Conservation (phyloP, 2,329 filamentous ascomycete genomes). For the Hypoxylon sp. region DNA sequence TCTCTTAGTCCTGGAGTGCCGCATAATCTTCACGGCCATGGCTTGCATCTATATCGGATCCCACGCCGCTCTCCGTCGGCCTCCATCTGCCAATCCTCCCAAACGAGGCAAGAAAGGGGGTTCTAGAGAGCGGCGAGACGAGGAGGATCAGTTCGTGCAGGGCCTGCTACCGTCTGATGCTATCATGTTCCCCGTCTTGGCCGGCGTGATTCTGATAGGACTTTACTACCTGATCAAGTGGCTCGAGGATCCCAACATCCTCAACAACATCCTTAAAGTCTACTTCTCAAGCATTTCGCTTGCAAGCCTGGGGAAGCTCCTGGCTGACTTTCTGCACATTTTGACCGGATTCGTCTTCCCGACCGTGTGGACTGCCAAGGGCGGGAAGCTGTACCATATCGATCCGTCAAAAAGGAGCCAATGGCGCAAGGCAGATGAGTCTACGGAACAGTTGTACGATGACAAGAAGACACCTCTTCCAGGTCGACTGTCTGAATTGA, state of each 20-base stretch:
- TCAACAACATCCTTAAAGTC: slow-evolving; percentile 82
- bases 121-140: slow-evolving; percentile 59
- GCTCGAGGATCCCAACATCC: slow-evolving; percentile 78
- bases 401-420: slow-evolving; percentile 53
- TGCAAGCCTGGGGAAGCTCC: slow-evolving; percentile 76
- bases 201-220: slow-evolving; percentile 73
- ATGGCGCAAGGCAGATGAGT: slow-evolving; percentile 42
- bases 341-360: slow-evolving; percentile 76
- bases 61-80: slow-evolving; percentile 84
- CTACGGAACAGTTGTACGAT: slow-evolving; percentile 41
- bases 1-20: slow-evolving; percentile 55
- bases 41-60: slow-evolving; percentile 85
- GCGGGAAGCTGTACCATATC: slow-evolving; percentile 55
- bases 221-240: slow-evolving; percentile 91
- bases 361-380: slow-evolving; percentile 64
- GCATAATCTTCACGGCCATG: slow-evolving; percentile 70
- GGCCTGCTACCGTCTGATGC: slow-evolving; percentile 80
- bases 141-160: slow-evolving; percentile 63
- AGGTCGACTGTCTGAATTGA: slow-evolving; percentile 48
- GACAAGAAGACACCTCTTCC: slow-evolving; percentile 49
- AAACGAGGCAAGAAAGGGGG: slow-evolving; percentile 58
- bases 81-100: slow-evolving; percentile 75
- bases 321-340: slow-evolving; percentile 75
- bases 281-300: slow-evolving; percentile 85
- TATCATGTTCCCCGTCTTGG: slow-evolving; percentile 82